A percentile compares a stretch with the other conserved stretches of the same genome.
Evolutionary conservation across 2,329 filamentous ascomycete species (phyloP).

Genomic region (Colletotrichum siamense): DNA sequence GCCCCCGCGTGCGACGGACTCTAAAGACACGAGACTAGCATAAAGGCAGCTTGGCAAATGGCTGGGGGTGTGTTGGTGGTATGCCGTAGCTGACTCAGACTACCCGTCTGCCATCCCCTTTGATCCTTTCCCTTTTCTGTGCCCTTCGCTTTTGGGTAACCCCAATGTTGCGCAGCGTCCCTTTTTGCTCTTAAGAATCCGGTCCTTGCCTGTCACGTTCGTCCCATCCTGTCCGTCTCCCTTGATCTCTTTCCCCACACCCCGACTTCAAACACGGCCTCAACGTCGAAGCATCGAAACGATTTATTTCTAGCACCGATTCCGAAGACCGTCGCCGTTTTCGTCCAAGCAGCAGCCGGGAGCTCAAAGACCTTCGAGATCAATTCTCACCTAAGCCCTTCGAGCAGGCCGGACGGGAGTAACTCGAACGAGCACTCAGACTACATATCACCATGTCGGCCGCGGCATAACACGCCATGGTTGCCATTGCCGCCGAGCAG

Average conservation of each 20-base stretch:
- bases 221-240: neutral
- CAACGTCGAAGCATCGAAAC: neutral
- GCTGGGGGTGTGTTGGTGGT: neutral
- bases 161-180: neutral
- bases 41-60: slow-evolving; percentile 1
- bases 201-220: neutral
- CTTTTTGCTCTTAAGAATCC: neutral
- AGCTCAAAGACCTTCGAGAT: neutral
- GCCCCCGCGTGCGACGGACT: neutral
- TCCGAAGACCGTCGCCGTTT: neutral
- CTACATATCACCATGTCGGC: slow-evolving; percentile 2
- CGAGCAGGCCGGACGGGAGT: too few relatives aligned
- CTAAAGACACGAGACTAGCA: neutral
- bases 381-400: neutral
- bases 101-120: neutral
- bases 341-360: neutral
- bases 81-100: slow-evolving; percentile 15
- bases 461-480: slow-evolving; percentile 3
- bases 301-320: neutral
- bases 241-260: neutral
- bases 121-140: neutral
- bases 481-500: slow-evolving; percentile 8
- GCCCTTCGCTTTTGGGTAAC: neutral
- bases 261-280: neutral
- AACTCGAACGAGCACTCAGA: neutral